phyloP scores from a whole-genome alignment of 345 rosid species.

The Brassica carinata region DNA sequence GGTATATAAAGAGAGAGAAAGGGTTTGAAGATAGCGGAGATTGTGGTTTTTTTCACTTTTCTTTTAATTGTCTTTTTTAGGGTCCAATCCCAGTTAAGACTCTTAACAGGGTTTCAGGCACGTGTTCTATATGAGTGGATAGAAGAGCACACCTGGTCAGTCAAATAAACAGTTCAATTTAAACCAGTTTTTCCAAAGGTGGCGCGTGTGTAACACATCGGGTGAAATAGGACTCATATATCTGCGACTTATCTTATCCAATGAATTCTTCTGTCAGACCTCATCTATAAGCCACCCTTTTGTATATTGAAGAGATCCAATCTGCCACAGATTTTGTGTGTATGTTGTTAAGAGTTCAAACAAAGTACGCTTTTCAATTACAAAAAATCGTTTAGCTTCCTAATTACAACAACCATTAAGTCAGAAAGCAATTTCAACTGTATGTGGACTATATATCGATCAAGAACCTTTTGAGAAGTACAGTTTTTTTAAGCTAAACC shows the following conservation, averaged over 20 bases:
- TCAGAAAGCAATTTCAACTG: background rate
- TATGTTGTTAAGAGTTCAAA: background rate
- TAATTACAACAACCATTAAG: background rate
- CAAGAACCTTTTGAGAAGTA: background rate
- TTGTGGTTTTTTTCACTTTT: background rate
- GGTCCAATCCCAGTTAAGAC: conserved; percentile 5
- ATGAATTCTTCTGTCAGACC: conserved; percentile 20
- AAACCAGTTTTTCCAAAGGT: conserved; percentile 5
- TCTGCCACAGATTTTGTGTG: no score
- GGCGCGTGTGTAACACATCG: conserved; percentile 27
- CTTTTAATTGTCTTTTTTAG: background rate
- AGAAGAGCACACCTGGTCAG: conserved; percentile 20
- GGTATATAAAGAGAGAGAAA: conserved; percentile 8
- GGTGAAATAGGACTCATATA: background rate
- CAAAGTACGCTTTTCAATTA: background rate
- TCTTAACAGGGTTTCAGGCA: background rate
- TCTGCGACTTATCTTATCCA: background rate
- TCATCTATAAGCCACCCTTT: background rate
- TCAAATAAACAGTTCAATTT: conserved; percentile 15
- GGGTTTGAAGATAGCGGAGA: background rate
- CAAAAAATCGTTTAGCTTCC: background rate
- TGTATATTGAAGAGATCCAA: no score
- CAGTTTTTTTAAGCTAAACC: background rate
- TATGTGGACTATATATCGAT: background rate
- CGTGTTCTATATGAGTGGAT: background rate